A percentile compares a stretch with the other conserved stretches of the same genome.
These are phyloP conservation scores for Globisporangium paroecandrum DNA, from an alignment of 352 stramenopile species.

Conservation along the genomic window DNA sequence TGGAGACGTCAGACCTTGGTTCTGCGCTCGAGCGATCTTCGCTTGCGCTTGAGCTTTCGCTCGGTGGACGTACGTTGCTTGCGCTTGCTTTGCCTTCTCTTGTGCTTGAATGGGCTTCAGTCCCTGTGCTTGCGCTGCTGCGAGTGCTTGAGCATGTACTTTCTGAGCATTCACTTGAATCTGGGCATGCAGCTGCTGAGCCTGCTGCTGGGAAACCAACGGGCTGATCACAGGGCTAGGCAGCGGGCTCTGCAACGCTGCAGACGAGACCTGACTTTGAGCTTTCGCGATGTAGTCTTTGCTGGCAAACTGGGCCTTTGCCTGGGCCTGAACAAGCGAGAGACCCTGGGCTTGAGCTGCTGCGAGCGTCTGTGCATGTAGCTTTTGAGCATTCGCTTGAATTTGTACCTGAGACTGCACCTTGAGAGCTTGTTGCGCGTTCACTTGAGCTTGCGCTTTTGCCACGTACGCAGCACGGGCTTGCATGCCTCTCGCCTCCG, in stretches of 20 bases:
- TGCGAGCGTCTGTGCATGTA: conserved; percentile 81
- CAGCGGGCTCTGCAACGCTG: conserved; percentile 48
- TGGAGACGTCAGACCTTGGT: conserved; percentile 42
- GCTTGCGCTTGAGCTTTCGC: conserved; percentile 85
- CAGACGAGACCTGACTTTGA: conserved; percentile 75
- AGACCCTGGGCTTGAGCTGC: conserved; percentile 82
- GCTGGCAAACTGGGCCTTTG: conserved; percentile 82
- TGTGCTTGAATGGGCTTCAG: conserved; percentile 85
- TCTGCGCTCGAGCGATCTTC: conserved; percentile 79
- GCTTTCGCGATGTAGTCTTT: conserved; percentile 90
- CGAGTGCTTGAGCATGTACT: conserved; percentile 84
- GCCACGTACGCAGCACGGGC: conserved; percentile 81
- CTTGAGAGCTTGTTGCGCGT: conserved; percentile 76
- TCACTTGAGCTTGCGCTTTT: conserved; percentile 85
- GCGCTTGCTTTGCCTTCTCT: conserved; percentile 88
- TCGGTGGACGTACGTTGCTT: conserved; percentile 83
- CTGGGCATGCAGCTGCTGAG: conserved; percentile 81
- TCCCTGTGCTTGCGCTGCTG: conserved; percentile 78
- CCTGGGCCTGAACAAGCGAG: conserved; percentile 81
- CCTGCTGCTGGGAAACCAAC: conserved; percentile 74
- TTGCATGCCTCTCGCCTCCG: conserved; percentile 76
- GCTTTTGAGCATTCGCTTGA: conserved; percentile 85
- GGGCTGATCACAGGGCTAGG: conserved; percentile 47
- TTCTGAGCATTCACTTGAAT: conserved; percentile 90
- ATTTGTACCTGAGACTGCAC: conserved; percentile 88